Evolutionary conservation across 1,139 yeast species (phyloP).

Genomic region (Geotrichum histeridarum): DNA sequence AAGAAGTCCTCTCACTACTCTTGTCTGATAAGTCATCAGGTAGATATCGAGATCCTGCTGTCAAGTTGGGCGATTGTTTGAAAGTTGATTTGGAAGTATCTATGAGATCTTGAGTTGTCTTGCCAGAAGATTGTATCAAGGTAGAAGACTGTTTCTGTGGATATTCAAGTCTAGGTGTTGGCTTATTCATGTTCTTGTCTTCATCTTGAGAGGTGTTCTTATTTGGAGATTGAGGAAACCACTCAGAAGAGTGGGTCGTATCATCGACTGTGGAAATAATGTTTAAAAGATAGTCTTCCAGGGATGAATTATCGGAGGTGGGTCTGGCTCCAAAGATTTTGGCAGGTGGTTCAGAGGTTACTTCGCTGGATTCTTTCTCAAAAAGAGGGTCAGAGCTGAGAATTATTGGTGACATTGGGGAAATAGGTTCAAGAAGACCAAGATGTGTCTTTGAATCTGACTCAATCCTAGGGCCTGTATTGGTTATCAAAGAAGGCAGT

Average conservation of each 20-base stretch:
- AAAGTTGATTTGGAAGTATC: not conserved
- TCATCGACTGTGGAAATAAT: too few species aligned
- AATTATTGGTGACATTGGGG: constrained; percentile 13
- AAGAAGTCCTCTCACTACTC: constrained; percentile 6
- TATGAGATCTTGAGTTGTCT: not conserved
- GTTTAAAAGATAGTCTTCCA: too few species aligned
- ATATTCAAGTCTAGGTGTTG: not conserved
- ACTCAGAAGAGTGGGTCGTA: not conserved
- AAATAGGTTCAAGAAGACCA: constrained; percentile 10
- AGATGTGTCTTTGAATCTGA: not conserved
- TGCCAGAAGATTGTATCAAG: not conserved
- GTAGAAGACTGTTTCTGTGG: constrained; percentile 6
- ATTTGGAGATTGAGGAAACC: constrained; percentile 13
- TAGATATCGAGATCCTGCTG: not conserved
- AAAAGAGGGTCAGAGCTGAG: not conserved
- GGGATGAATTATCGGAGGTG: too few species aligned
- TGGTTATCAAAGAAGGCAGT: not conserved
- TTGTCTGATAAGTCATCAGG: not conserved
- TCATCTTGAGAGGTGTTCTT: not conserved
- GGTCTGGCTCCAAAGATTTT: too few species aligned
- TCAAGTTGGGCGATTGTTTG: not conserved
- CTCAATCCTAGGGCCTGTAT: too few species aligned
- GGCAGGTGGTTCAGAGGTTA: too few species aligned
- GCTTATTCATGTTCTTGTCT: not conserved
- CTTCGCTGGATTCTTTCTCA: not conserved